Percentiles rank a stretch among this genome's conserved stretches.
Conservation (phyloP, 2,329 filamentous ascomycete genomes). For the Magnaporthiopsis incrustans region DNA sequence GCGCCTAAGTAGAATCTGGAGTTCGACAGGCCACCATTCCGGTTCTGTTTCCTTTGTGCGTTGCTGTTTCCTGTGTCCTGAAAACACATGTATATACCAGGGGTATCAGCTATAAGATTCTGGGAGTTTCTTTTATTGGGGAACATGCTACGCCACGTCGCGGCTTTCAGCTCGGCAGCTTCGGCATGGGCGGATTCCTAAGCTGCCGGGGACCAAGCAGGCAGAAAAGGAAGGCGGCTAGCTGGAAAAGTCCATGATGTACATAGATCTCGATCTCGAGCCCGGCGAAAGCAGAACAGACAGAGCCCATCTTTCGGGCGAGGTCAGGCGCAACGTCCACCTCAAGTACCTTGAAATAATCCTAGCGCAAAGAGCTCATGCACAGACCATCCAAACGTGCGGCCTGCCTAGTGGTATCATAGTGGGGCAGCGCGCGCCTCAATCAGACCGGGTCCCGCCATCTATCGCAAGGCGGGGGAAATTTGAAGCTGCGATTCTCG, state of each 20-base stretch:
- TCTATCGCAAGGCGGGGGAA: constrained; percentile 21
- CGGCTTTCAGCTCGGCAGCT: no score
- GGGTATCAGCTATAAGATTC: no score
- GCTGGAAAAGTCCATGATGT: not conserved
- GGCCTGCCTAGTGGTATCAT: constrained; percentile 5
- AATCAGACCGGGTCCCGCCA: constrained; percentile 24
- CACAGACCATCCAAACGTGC: constrained; percentile 1
- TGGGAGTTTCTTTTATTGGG: no score
- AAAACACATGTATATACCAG: no score
- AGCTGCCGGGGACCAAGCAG: not conserved
- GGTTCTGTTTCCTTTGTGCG: no score
- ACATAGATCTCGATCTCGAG: not conserved
- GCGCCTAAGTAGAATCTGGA: no score
- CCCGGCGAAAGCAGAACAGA: not conserved
- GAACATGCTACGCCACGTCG: no score
- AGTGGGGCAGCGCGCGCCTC: constrained; percentile 7
- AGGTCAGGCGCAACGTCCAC: no score
- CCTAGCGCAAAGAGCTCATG: not conserved
- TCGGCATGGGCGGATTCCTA: not conserved
- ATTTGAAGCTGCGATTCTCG: constrained; percentile 5
- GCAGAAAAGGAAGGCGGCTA: not conserved
- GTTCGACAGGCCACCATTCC: no score
- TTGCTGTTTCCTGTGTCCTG: no score
- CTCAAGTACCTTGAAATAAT: not conserved
- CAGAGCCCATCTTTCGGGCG: not conserved